Evolutionary conservation across 1,284 basidiomycete species (phyloP).

Genomic region (Pyrrhoderma lamaoense): DNA sequence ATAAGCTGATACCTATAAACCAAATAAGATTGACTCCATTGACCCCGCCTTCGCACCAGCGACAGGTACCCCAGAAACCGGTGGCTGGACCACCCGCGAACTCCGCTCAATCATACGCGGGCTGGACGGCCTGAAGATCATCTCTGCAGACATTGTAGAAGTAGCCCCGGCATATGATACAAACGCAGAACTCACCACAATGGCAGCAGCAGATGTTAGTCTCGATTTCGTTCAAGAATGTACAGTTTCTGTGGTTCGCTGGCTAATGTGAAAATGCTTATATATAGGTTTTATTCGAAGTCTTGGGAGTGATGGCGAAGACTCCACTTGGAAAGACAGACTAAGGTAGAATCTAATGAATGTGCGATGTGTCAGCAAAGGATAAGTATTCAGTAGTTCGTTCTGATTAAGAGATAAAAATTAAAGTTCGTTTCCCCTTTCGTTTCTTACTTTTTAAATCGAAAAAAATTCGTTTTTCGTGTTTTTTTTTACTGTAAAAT

Average conservation of each 20-base stretch:
- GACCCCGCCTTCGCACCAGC: slow-evolving; percentile 77
- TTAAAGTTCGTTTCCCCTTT: too few species aligned
- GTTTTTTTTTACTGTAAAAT: too few species aligned
- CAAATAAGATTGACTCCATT: slow-evolving; percentile 55
- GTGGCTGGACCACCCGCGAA: slow-evolving; percentile 73
- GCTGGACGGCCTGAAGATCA: slow-evolving; percentile 63
- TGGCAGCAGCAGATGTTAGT: slow-evolving; percentile 74
- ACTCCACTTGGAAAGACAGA: slow-evolving; percentile 55
- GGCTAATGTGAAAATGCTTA: background rate
- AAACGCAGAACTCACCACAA: slow-evolving; percentile 70
- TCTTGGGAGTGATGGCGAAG: slow-evolving; percentile 72
- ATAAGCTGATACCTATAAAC: background rate
- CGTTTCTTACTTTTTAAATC: too few species aligned
- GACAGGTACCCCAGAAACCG: slow-evolving; percentile 65
- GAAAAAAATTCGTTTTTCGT: too few species aligned
- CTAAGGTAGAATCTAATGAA: too few species aligned
- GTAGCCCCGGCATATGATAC: slow-evolving; percentile 78
- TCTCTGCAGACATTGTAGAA: slow-evolving; percentile 76
- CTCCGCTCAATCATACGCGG: slow-evolving; percentile 67
- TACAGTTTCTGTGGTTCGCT: background rate
- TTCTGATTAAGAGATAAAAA: too few species aligned
- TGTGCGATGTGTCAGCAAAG: too few species aligned
- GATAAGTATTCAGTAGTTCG: too few species aligned
- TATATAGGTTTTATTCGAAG: slow-evolving; percentile 58
- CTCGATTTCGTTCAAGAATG: background rate